Evolutionary conservation across 225 moss, liverwort and hornwort species (phyloP), one percentile per base, ranked within the genome.

Genomic region (Pleurozium schreberi): DNA sequence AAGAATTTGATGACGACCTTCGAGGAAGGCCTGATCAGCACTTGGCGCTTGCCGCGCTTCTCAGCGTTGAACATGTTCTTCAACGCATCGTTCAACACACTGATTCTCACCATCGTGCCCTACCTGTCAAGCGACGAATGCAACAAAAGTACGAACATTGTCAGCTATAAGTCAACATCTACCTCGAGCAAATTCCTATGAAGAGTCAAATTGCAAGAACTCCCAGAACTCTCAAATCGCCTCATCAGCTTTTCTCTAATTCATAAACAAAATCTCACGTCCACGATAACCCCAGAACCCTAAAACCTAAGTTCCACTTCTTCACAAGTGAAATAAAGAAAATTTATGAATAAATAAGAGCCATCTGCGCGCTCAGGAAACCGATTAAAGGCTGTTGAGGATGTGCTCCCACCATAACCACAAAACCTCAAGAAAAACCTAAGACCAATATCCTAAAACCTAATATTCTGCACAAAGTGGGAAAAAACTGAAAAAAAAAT

Each of bases 31-130:
- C 93, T 95, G 82, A 97, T 76, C 81, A 97, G 92, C 86, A 97
- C 97, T 88, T 97, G 96, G 67, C 96, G 95, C 92, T 97, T 96
- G 85, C 96, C 96, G 52, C 97, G 96, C 90, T 97, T 97, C 93
- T 96, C 97, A 21, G 95, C 96, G 55, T 97, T 97, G 92, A 96
- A 97, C 96, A 97, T 97, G 58, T 96, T 97, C 93, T 96, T 97
- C 91, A 96, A 87, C 50, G 97, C 97, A 95, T 95, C 96, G 82
- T 96, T 97, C 91, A 97, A 90, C 30, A 97, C 97, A 90, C 95
- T 96, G 91, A 96, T 97, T 88, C 96, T 94, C 94, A 97, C 97
- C 97, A 97, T 97, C 86, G 90, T 90, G 91, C 87, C 87, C 88
- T 90, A 93, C 91, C 93, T 90, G 84, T 31, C 86, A 62, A 81